A percentile compares a stretch with the other conserved stretches of the same genome.
Conservation (phyloP, 192 early-diverging fungal species). For the Coemansia sp. region DNA sequence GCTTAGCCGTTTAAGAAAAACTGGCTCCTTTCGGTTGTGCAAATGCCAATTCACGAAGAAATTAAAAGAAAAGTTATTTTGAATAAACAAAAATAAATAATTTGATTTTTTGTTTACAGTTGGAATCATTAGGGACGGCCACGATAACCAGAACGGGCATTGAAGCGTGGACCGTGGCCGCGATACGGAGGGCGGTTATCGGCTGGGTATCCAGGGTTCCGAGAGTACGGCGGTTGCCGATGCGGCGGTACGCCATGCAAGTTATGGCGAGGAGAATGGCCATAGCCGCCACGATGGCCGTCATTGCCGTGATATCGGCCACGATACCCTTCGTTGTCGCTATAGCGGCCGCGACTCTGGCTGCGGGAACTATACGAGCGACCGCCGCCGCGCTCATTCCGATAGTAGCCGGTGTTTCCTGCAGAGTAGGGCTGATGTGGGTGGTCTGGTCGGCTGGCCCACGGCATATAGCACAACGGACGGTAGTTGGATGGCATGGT, state of each 20-base stretch:
- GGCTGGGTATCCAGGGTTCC: conserved; percentile 7
- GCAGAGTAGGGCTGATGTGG: not conserved
- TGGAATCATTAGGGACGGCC: not conserved
- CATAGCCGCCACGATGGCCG: conserved; percentile 11
- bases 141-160: not conserved
- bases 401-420: conserved; percentile 3
- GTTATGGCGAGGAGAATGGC: not conserved
- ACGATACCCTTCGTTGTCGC: conserved; percentile 19
- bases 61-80: not conserved
- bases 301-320: conserved; percentile 11
- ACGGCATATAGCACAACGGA: conserved; percentile 43
- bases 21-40: too few relatives aligned
- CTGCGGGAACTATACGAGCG: conserved; percentile 17
- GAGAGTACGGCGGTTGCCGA: conserved; percentile 42
- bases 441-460: conserved; percentile 11
- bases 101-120: conserved; percentile 6
- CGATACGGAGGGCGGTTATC: conserved; percentile 1
- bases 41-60: not conserved
- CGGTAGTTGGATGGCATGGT: conserved; percentile 29
- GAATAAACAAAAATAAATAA: conserved; percentile 3
- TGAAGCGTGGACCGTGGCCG: conserved; percentile 9
- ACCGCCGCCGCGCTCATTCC: conserved; percentile 3
- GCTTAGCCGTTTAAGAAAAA: not conserved
- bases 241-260: not conserved
- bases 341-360: conserved; percentile 26